Base-by-base conservation (phyloP, 768 basidiomycete species). In the Tulasnella sp. region DNA sequence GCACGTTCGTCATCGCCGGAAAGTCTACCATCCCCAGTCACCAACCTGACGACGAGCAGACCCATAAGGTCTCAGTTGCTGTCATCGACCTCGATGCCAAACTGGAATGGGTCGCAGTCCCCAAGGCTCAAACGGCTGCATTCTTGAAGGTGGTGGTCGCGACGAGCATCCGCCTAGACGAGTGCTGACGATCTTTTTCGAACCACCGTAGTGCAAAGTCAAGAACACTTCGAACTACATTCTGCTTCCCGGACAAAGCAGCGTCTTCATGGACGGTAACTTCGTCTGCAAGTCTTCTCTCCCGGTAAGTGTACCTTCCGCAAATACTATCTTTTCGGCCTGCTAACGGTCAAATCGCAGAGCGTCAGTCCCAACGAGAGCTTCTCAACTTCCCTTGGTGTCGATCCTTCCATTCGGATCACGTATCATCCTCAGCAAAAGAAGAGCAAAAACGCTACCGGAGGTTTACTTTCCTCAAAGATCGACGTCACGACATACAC, bases 261-360 rank as follows among this genome's bases (percentile, higher is more conserved):
- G 62, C 66, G 73, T 75, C 37, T 75, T 71, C 69, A 64, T 75
- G 62, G 75, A 75, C 62, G 75, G 73, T 26, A 74, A 71, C 69
- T 75, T 75, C 52, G 52, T 74, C 39, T 73, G 74, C 73, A 75
- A 75, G 69, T 74, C 75, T 1, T 22, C 63, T 17, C 22, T 75
- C 34, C 75, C 75, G 6, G 69, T 70, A 44, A 70, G 69, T 22
- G n/a, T 41, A 12, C 41, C 22, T 47, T 8, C 37, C 8, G 2
- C 29, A 19, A 29, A 16, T 22, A 2, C 22, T 68, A 35, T 35
- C 37, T 41, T 59, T 47, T 34, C 47, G 71, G 35, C 65, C 73
- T 14, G 12, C 36, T 34, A 19, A 14, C n/a, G 6, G 41, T 3
- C 37, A 65, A 63, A 19, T n/a, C 36, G 35, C 37, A 70, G 69